A percentile compares a stretch with the other conserved stretches of the same genome.
These are phyloP conservation scores for Boeremia exigua DNA, from an alignment of 2,329 filamentous ascomycete genomes.

Conservation along the genomic window DNA sequence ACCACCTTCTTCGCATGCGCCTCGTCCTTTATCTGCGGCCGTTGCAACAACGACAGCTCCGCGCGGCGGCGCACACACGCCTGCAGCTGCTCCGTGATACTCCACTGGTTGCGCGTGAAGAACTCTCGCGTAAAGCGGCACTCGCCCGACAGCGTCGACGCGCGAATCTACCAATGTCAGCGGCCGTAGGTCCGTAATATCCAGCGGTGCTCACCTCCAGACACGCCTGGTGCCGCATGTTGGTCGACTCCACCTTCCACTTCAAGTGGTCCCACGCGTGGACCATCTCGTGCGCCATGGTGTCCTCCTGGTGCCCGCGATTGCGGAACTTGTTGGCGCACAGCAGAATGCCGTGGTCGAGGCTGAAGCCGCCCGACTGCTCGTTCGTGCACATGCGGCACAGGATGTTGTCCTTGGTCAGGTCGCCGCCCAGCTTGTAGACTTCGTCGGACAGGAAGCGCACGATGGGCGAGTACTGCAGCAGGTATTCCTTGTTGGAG, in stretches of 20 bases:
- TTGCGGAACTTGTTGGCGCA: constrained; percentile 91
- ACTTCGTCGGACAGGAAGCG: constrained; percentile 87
- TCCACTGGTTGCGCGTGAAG: constrained; percentile 84
- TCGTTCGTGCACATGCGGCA: constrained; percentile 79
- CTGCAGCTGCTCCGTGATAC: constrained; percentile 89
- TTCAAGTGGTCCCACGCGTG: constrained; percentile 93
- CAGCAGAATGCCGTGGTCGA: constrained; percentile 84
- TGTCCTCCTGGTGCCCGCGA: constrained; percentile 86
- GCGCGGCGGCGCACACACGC: constrained; percentile 86
- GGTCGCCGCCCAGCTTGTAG: constrained; percentile 74
- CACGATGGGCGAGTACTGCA: constrained; percentile 83
- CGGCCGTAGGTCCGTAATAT: background rate
- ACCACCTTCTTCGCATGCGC: constrained; percentile 86
- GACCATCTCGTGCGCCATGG: constrained; percentile 95
- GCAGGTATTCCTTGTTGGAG: constrained; percentile 79
- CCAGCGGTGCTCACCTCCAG: constrained; percentile 70
- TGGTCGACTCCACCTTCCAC: constrained; percentile 86
- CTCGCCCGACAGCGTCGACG: constrained; percentile 90
- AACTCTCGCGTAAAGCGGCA: constrained; percentile 90
- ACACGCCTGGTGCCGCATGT: constrained; percentile 88
- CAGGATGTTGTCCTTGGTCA: constrained; percentile 77
- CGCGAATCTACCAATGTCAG: constrained; percentile 68
- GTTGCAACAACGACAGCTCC: constrained; percentile 75
- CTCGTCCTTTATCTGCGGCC: constrained; percentile 83
- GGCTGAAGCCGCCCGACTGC: constrained; percentile 83